Conservation (phyloP, 176 grass and related monocot species). For the Stipa capillata region DNA sequence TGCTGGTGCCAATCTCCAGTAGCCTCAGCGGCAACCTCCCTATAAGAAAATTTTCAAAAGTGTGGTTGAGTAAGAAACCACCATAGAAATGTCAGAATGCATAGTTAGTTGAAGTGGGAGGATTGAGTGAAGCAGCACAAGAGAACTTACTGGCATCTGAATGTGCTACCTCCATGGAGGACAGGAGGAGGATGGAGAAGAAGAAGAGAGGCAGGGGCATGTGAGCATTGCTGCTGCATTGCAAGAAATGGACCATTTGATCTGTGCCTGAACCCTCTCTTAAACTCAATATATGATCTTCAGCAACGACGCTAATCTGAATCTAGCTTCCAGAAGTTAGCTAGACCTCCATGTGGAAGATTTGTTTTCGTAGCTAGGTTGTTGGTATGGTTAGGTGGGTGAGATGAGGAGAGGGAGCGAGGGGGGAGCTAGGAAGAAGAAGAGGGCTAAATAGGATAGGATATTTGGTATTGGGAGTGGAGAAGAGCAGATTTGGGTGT, state of each 20-base stretch:
- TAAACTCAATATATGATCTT: not conserved
- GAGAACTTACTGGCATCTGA: conserved; percentile 29
- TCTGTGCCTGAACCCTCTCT: not conserved
- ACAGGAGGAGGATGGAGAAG: conserved; percentile 14
- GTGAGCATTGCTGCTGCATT: conserved; percentile 12
- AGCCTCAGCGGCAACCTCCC: not conserved
- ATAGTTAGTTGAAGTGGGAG: not conserved
- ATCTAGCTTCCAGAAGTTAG: not conserved
- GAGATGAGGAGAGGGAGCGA: not conserved
- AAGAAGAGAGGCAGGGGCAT: conserved; percentile 23
- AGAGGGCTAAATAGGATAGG: conserved; percentile 9
- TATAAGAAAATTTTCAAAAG: not conserved
- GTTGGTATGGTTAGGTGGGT: not conserved
- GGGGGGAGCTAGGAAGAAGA: no score
- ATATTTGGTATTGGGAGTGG: not conserved
- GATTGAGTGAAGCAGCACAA: not conserved
- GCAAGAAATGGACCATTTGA: conserved; percentile 37
- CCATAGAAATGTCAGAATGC: not conserved
- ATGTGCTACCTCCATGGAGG: conserved; percentile 1
- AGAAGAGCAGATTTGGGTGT: not conserved
- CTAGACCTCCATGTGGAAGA: not conserved
- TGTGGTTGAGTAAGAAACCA: not conserved
- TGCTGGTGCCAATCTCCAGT: not conserved
- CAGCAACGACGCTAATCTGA: not conserved
- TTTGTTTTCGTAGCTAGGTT: not conserved